These are phyloP conservation scores for Croton laevigatus DNA, from an alignment of 441 rosid species.

Conservation along the genomic window DNA sequence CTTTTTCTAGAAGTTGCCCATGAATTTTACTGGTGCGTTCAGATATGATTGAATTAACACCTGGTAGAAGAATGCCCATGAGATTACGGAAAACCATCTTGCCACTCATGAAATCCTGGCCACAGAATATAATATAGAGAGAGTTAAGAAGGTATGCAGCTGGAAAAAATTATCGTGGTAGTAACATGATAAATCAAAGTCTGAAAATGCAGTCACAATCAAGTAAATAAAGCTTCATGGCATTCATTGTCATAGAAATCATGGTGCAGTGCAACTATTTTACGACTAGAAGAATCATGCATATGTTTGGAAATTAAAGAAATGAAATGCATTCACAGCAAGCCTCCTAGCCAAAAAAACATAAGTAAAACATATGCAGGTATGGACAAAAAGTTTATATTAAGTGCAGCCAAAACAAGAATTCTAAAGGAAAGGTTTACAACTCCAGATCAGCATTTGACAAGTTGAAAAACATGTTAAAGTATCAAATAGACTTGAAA, in stretches of 20 bases:
- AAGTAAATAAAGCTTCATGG: background rate
- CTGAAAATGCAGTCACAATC: background rate
- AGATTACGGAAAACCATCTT: constrained; percentile 81
- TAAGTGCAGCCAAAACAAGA: background rate
- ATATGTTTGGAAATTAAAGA: background rate
- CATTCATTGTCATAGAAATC: background rate
- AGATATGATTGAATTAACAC: constrained; percentile 68
- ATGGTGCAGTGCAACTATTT: background rate
- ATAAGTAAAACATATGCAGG: no score
- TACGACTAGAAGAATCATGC: background rate
- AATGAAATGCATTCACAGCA: no score
- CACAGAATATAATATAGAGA: constrained; percentile 16
- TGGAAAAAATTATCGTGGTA: background rate
- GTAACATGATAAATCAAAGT: constrained; percentile 2
- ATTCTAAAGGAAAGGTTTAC: no score
- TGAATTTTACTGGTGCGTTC: constrained; percentile 75
- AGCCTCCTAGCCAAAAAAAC: no score
- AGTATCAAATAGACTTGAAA: background rate
- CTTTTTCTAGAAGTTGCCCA: constrained; percentile 87
- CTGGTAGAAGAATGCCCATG: constrained; percentile 80
- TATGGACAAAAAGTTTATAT: background rate
- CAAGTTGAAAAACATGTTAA: constrained; percentile 11
- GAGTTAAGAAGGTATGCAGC: background rate
- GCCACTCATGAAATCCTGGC: constrained; percentile 99
- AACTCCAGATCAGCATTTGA: background rate